Base-by-base conservation (phyloP, 257 asterid species). In the Solanum bulbocastanum region DNA sequence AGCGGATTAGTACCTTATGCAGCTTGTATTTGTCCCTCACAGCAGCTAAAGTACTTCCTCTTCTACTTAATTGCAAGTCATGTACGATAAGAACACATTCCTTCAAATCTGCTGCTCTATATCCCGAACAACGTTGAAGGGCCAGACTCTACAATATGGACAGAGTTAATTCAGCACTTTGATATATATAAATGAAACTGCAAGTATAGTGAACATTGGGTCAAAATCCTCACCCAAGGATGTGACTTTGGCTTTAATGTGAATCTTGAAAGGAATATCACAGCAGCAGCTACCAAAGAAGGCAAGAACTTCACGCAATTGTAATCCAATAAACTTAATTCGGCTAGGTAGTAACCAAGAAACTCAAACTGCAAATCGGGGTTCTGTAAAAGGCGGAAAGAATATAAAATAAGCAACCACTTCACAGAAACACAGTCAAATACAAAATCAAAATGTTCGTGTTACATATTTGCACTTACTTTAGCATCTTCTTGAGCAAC, bases 211-310 rank as follows among this genome's bases (percentile, higher is more conserved):
- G 25, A 79, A 79, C 39, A 5, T 39, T 22, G 22, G 81, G 62
- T 27, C 44, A 42, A 81, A 20, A 66, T 74, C 22, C 81, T 9
- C 93, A 94, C 99, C 98, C 98, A 97, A 78, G 99, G 99, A 90
- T 93, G 90, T 68, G 35, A 75, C 49, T 88, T 84, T 33, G 98
- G 97, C 12, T 75, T 89, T 49, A 95, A 93, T 5, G 96, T 94
- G 85, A 94, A 96, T 88, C 95, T 93, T 16, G 98, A 71, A 10
- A 97, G 93, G 92, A 94, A 97, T 62, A 93, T 88, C 66, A 93
- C 98, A 0, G 97, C 93, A 46, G 98, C 96, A 88, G 98, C 98
- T 83, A 96, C 90, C 93, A 93, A 23, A 8, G 99, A 97, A 23
- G 99, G 99, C 88, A 96, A 88, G 91, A 94, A 96, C 78, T 91